Base-by-base conservation (phyloP, 1,284 basidiomycete species). In the Tilletia caries region DNA sequence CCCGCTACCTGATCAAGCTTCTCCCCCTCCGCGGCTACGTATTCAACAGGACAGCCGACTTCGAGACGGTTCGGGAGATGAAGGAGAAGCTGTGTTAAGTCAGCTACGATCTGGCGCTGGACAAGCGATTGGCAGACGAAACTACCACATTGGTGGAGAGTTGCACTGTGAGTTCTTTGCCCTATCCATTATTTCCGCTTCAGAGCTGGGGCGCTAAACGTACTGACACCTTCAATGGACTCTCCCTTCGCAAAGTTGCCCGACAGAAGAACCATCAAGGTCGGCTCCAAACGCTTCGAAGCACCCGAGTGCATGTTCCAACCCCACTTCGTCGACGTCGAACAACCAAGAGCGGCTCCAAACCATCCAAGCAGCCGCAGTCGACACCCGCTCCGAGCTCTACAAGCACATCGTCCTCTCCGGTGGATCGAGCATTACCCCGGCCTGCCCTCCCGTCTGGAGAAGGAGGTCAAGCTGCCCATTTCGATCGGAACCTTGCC, bases 241-340 rank as follows among this genome's bases (percentile, higher is more conserved):
- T n/a, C n/a, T n/a, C n/a, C n/a, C n/a, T n/a, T n/a, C n/a, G n/a
- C n/a, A 44, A 72, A 95, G 91, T 90, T 98, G 33, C 96, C 96
- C 1, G 95, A 98, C 81, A 95, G 96, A 1, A 91, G 96, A 60
- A 89, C 88, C 37, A 97, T 98, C 88, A 97, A 96, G 87, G 93
- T 98, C 68, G 96, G 95, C 32, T 93, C 93, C 1, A 95, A 99
- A 84, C 91, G 96, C n/a, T 99, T 97, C 83, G 93, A 97, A 85
- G 96, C 95, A n/a, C 96, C 96, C 13, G 96, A 98, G 85, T 98
- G 96, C 86, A 94, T 98, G 92, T 98, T 99, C 90, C 95, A 99
- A 85, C 96, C 96, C 29, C 93, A 97, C 84, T 88, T 99, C 8
- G 93, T 98, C 67, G 96, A 98, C 76, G 87, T 98, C 70, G 96